phyloP scores from a whole-genome alignment of 1,284 basidiomycete species.

The Tilletia caries region DNA sequence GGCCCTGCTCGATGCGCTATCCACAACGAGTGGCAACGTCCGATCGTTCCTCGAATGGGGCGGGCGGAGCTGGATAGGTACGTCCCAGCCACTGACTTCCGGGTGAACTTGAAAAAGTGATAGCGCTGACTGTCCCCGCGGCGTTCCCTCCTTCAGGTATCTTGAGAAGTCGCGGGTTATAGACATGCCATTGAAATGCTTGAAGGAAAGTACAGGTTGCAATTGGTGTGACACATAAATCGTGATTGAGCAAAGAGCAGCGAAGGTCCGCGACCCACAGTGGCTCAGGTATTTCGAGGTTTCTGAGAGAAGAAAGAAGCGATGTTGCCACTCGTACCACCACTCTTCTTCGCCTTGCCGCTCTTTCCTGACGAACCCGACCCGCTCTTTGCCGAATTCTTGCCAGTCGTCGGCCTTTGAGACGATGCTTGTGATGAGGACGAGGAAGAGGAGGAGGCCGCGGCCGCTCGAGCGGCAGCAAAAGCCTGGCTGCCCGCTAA shows the following conservation, averaged over 20 bases:
- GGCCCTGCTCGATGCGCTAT: neutral
- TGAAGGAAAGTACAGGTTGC: neutral
- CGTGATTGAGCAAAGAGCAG: neutral
- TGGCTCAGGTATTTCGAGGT: neutral
- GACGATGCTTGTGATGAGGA: neutral
- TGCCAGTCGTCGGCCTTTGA: no score
- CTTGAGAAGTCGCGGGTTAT: constrained; percentile 1
- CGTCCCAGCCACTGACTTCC: neutral
- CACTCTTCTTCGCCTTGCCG: neutral
- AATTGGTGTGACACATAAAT: neutral
- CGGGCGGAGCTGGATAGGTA: constrained; percentile 5
- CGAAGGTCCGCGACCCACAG: neutral
- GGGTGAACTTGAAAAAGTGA: no score
- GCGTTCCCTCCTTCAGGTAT: neutral
- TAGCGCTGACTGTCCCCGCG: no score
- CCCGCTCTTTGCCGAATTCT: no score
- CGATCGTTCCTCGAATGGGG: constrained; percentile 7
- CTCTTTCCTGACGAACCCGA: neutral
- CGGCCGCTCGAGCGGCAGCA: neutral
- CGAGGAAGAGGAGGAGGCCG: neutral
- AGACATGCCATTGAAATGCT: neutral
- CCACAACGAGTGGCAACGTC: neutral
- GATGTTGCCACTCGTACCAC: neutral
- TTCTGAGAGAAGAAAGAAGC: constrained; percentile 8
- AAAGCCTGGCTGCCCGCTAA: neutral